phyloP scores from a whole-genome alignment of 345 rosid species.

The Acer campestre region DNA sequence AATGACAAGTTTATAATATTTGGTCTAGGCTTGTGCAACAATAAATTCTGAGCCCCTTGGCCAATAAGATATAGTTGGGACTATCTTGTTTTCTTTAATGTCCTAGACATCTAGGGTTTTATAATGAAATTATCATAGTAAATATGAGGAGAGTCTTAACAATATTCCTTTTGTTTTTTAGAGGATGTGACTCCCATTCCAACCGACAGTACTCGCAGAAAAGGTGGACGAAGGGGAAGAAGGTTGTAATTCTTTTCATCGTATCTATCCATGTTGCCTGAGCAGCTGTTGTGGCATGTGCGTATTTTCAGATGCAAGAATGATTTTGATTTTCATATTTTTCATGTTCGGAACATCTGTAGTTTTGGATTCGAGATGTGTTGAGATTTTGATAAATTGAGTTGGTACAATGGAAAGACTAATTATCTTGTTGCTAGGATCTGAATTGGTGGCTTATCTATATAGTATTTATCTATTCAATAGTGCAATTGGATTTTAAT shows the following conservation, averaged over 20 bases:
- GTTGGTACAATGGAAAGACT: constrained; percentile 3
- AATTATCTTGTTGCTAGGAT: not conserved
- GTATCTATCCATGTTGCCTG: constrained; percentile 5
- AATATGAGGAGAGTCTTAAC: not conserved
- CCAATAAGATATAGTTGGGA: not conserved
- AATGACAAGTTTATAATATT: too few species aligned
- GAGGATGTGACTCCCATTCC: constrained; percentile 98
- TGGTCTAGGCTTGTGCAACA: not conserved
- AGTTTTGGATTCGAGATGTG: constrained; percentile 15
- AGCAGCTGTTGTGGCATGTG: constrained; percentile 17
- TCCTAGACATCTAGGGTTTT: not conserved
- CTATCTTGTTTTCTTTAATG: not conserved
- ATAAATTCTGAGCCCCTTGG: not conserved
- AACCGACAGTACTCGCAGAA: constrained; percentile 88
- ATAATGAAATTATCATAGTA: not conserved
- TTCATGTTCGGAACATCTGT: constrained; percentile 17
- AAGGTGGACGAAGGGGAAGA: constrained; percentile 93
- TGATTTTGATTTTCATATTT: not conserved
- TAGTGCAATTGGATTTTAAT: not conserved
- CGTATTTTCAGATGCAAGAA: constrained; percentile 13
- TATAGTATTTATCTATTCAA: not conserved
- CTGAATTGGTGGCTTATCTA: not conserved
- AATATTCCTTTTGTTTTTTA: constrained; percentile 24
- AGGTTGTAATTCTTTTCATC: constrained; percentile 53
- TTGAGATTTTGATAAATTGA: not conserved